These are phyloP conservation scores for Fusarium temperatum DNA, from an alignment of 2,329 filamentous ascomycete species.

Conservation along the genomic window DNA sequence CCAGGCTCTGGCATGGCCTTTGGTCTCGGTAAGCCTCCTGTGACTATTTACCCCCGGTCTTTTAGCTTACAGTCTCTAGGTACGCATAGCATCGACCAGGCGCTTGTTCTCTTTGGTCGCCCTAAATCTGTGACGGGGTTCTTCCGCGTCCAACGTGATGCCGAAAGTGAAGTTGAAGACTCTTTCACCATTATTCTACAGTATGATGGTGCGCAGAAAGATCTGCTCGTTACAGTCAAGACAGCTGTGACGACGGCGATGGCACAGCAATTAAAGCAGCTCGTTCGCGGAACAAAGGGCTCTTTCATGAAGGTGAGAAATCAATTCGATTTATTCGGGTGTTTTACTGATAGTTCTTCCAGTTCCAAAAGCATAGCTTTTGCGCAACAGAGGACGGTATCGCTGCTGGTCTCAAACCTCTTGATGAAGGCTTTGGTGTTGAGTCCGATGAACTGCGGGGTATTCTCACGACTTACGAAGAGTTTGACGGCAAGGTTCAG, in stretches of 20 bases:
- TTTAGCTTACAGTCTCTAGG: background rate
- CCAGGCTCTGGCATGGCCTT: constrained; percentile 54
- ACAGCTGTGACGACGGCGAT: constrained; percentile 27
- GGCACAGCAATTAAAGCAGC: constrained; percentile 27
- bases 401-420: constrained; percentile 10
- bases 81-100: constrained; percentile 38
- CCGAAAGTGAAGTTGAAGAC: constrained; percentile 52
- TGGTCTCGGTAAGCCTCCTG: constrained; percentile 47
- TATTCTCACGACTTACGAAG: constrained; percentile 48
- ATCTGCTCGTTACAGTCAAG: constrained; percentile 36
- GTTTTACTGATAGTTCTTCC: accelerated
- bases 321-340: accelerated
- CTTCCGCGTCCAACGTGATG: constrained; percentile 30
- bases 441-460: constrained; percentile 35
- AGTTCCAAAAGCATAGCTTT: constrained; percentile 57
- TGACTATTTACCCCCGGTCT: accelerated
- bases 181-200: constrained; percentile 67
- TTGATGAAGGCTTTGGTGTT: constrained; percentile 27
- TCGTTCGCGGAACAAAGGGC: constrained; percentile 34
- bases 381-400: constrained; percentile 46
- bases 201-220: constrained; percentile 55
- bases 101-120: constrained; percentile 18
- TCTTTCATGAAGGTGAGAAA: constrained; percentile 29
- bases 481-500: constrained; percentile 47
- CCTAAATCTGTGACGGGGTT: constrained; percentile 36